These are phyloP conservation scores for Heterobasidion occidentale DNA, from an alignment of 1,284 basidiomycete species.

Conservation along the genomic window DNA sequence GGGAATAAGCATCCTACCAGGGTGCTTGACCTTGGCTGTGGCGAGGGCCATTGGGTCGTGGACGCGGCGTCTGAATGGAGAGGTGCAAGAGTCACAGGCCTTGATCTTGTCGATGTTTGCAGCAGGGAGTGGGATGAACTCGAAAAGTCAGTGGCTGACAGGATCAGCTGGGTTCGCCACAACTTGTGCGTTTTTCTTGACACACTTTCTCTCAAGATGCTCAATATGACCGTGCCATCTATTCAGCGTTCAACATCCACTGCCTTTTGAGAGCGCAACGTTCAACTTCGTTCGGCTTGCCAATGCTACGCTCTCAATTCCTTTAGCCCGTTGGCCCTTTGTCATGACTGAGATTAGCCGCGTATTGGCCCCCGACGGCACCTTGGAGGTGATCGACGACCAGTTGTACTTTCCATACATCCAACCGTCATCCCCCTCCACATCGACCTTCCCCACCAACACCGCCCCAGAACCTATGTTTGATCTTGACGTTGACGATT, in stretches of 20 bases:
- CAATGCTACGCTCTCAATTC: conserved; percentile 53
- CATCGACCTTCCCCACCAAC: conserved; percentile 1
- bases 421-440: conserved; percentile 11
- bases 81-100: conserved; percentile 44
- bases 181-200: conserved; percentile 50
- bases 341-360: conserved; percentile 52
- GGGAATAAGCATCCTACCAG: conserved; percentile 38
- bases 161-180: conserved; percentile 46
- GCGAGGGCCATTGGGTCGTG: conserved; percentile 55
- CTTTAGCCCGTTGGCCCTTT: conserved; percentile 46
- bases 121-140: conserved; percentile 18
- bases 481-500: background rate
- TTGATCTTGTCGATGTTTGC: conserved; percentile 52
- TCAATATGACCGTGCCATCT: conserved; percentile 9
- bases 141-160: conserved; percentile 26
- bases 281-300: conserved; percentile 71
- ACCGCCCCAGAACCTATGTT: background rate
- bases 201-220: background rate
- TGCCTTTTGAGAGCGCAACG: conserved; percentile 51
- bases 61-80: conserved; percentile 55
- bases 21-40: conserved; percentile 70
- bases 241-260: conserved; percentile 38
- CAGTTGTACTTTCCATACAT: conserved; percentile 54
- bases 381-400: conserved; percentile 68
- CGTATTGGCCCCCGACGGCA: conserved; percentile 51